Evolutionary conservation across 2,329 filamentous ascomycete genomes (phyloP).

Genomic region (Colletotrichum noveboracense): DNA sequence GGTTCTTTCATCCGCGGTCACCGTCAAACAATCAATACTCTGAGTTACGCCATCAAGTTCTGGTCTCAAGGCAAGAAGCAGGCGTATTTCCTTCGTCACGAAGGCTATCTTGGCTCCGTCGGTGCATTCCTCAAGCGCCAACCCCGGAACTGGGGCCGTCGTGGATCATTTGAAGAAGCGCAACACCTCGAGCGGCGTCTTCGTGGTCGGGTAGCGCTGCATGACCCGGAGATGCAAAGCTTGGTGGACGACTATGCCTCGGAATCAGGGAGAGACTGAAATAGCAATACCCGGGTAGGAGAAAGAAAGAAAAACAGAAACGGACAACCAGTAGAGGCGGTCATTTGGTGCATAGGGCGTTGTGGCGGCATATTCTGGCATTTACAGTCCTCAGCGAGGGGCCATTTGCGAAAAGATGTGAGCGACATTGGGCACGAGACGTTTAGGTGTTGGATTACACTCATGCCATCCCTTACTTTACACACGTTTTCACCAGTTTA

Average conservation of each 20-base stretch:
- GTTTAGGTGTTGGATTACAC: neutral
- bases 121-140: conserved; percentile 93
- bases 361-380: conserved; percentile 6
- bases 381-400: neutral
- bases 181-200: conserved; percentile 8
- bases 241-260: conserved; percentile 22
- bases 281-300: neutral
- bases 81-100: conserved; percentile 93
- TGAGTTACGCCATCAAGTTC: conserved; percentile 96
- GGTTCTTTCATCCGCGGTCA: conserved; percentile 97
- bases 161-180: conserved; percentile 73
- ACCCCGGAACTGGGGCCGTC: conserved; percentile 87
- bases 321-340: neutral
- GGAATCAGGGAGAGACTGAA: conserved; percentile 11
- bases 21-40: conserved; percentile 95
- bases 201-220: neutral
- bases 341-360: neutral
- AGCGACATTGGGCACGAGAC: neutral
- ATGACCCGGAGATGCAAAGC: conserved; percentile 22
- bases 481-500: conserved; percentile 10
- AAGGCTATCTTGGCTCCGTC: conserved; percentile 93
- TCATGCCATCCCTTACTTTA: neutral
- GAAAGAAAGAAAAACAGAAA: neutral
- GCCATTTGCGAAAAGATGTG: neutral
- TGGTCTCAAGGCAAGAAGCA: conserved; percentile 95